Evolutionary conservation across 1,284 basidiomycete species (phyloP).

Genomic region (Neotropicomus parvogracilis): DNA sequence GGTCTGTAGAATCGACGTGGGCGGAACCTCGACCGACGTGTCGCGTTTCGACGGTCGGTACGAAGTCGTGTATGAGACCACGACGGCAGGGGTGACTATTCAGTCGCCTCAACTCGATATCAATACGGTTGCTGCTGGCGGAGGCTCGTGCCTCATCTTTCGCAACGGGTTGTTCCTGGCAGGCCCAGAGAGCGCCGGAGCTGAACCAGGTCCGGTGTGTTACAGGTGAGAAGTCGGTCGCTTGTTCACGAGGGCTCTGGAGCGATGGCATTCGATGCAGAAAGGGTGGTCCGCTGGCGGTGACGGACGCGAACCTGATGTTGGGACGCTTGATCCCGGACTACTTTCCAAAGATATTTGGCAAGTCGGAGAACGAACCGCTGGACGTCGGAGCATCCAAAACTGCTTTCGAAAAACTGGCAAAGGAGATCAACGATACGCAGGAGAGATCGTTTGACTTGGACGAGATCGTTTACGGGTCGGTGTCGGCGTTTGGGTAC

Average conservation of each 20-base stretch:
- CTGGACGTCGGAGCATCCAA: conserved; percentile 57
- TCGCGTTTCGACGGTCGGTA: conserved; percentile 74
- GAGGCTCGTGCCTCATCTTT: conserved; percentile 51
- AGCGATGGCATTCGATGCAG: conserved; percentile 28
- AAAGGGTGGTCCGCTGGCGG: conserved; percentile 69
- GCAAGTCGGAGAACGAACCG: conserved; percentile 68
- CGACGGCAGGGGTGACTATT: conserved; percentile 76
- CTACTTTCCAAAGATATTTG: conserved; percentile 76
- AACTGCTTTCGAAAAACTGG: conserved; percentile 30
- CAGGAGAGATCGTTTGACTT: conserved; percentile 56
- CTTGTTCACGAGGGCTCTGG: neutral
- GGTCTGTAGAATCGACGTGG: conserved; percentile 56
- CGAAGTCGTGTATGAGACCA: conserved; percentile 78
- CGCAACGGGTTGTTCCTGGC: conserved; percentile 59
- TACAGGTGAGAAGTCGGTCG: conserved; percentile 44
- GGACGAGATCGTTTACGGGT: conserved; percentile 90
- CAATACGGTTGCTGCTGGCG: conserved; percentile 76
- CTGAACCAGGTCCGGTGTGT: conserved; percentile 72
- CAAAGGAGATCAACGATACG: conserved; percentile 40
- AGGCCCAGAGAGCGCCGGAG: conserved; percentile 69
- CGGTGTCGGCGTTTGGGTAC: conserved; percentile 20
- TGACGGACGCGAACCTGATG: conserved; percentile 76
- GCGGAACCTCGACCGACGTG: conserved; percentile 79
- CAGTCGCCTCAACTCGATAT: conserved; percentile 76
- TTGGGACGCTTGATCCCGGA: conserved; percentile 68